phyloP scores from a whole-genome alignment of 305 asterid genomes.

The Caryopteris hybrid region DNA sequence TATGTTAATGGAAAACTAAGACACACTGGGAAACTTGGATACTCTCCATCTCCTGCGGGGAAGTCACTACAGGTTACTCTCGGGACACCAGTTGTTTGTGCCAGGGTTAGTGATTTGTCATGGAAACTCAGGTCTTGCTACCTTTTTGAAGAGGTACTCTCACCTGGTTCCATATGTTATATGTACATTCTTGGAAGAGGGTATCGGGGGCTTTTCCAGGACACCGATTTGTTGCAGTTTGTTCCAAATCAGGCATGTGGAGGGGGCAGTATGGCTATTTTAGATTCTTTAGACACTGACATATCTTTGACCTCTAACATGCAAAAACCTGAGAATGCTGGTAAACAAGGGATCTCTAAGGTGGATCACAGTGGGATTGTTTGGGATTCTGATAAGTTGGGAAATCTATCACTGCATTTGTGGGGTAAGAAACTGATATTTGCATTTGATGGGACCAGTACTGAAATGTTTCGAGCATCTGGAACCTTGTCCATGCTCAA shows the following conservation, averaged over 20 bases:
- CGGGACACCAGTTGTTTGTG: slow-evolving; percentile 81
- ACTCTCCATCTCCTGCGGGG: slow-evolving; percentile 95
- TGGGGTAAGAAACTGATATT: slow-evolving; percentile 91
- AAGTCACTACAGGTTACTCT: slow-evolving; percentile 91
- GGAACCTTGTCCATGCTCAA: slow-evolving; percentile 93
- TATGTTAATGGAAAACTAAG: slow-evolving; percentile 92
- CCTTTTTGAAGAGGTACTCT: slow-evolving; percentile 96
- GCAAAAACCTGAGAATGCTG: slow-evolving; percentile 70
- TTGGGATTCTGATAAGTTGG: slow-evolving; percentile 92
- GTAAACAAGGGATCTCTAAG: slow-evolving; percentile 74
- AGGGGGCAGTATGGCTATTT: slow-evolving; percentile 98
- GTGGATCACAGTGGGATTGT: slow-evolving; percentile 91
- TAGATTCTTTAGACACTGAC: slow-evolving; percentile 92
- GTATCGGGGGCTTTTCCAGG: slow-evolving; percentile 96
- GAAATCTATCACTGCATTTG: slow-evolving; percentile 82
- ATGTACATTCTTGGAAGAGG: slow-evolving; percentile 98
- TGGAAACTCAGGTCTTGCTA: slow-evolving; percentile 97
- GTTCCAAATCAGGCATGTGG: slow-evolving; percentile 99
- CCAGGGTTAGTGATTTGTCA: slow-evolving; percentile 78
- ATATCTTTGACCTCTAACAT: slow-evolving; percentile 53
- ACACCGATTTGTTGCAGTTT: slow-evolving; percentile 77
- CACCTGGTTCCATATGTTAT: slow-evolving; percentile 95
- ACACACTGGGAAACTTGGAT: slow-evolving; percentile 96
- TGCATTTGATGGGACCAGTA: slow-evolving; percentile 97
- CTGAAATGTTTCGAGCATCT: slow-evolving; percentile 78